Evolutionary conservation across 176 grass and related monocot genomes (phyloP), one percentile per base, ranked within the genome.

Genomic region (Alopecurus myosuroides): DNA sequence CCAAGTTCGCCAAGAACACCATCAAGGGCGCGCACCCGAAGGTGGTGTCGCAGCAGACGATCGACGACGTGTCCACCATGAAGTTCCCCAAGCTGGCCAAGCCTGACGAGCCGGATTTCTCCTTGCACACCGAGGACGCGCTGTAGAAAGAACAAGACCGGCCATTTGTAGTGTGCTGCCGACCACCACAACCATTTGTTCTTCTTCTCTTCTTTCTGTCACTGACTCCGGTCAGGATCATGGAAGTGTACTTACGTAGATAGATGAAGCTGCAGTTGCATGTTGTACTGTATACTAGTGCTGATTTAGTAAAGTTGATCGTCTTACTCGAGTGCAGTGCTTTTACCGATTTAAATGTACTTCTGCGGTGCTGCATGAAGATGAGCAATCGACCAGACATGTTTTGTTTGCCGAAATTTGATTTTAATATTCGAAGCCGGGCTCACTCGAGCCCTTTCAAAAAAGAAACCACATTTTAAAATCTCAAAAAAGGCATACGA

Each of bases 71-170:
- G 26, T 81, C 95, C 13, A 85, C 72, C 61, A 82, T 98, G 14
- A 91, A 93, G 87, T 76, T 95, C 71, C 90, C 94, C 17, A 95
- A 93, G 85, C 91, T 98, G 80, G 81, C 85, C 85, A 98, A 98
- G 82, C 95, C 95, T 3, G 92, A 93, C 55, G 95, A 98, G 82
- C 95, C 95, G 10, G 95, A 95, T 64, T 98, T 95, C 87, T 95
- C 92, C 9, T 52, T 95, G 46, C 85, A 83, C 77, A 52, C 82
- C 61, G 92, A 93, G 74, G 88, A 94, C 77, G 76, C 41, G 63
- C 78, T 94, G 45, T 92, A 67, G 81, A 35, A 37, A 12, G 26
- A 19, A 75, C 11, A 22, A 12, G 2, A 74, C 26, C 30, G 62
- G 33, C 7, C 22, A 22, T 46, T 20, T 30, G 28, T 46, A 31